Evolutionary conservation across 2,329 filamentous ascomycete species (phyloP).

Genomic region (Aureobasidium sp.): DNA sequence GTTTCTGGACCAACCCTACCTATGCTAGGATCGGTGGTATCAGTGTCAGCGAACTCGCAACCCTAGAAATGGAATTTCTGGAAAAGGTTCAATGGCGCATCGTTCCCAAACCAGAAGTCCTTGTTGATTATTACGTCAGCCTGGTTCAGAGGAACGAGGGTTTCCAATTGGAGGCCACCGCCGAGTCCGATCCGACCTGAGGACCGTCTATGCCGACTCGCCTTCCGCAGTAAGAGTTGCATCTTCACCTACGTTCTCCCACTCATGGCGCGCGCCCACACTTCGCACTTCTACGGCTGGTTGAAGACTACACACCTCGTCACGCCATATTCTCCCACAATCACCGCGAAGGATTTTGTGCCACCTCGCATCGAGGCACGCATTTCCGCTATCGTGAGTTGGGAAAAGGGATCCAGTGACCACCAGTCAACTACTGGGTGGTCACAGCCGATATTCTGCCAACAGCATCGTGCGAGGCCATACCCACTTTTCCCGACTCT

Average conservation of each 20-base stretch:
- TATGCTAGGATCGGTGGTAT: constrained; percentile 93
- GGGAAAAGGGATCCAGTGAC: not conserved
- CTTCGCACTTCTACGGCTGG: not conserved
- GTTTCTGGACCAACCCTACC: constrained; percentile 96
- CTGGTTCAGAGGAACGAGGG: constrained; percentile 63
- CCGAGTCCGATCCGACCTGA: constrained; percentile 3
- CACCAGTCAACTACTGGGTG: not conserved
- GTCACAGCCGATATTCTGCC: not conserved
- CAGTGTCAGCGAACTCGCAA: constrained; percentile 77
- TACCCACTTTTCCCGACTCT: not conserved
- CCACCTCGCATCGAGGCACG: not conserved
- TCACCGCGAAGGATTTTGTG: not conserved
- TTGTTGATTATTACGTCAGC: constrained; percentile 88
- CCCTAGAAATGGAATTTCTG: constrained; percentile 88
- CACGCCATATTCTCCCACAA: not conserved
- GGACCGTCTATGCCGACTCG: not conserved
- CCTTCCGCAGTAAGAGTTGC: not conserved
- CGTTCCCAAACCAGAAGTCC: constrained; percentile 85
- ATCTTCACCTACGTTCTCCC: not conserved
- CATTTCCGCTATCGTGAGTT: not conserved
- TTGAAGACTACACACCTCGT: not conserved
- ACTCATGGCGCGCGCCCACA: not conserved
- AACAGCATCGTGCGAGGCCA: constrained; percentile 4
- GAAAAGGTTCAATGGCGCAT: constrained; percentile 94
- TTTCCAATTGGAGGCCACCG: constrained; percentile 44